A percentile compares a stretch with the other conserved stretches of the same genome.
Evolutionary conservation across 2,329 filamentous ascomycete genomes (phyloP).

Genomic region (Talaromyces sp.): DNA sequence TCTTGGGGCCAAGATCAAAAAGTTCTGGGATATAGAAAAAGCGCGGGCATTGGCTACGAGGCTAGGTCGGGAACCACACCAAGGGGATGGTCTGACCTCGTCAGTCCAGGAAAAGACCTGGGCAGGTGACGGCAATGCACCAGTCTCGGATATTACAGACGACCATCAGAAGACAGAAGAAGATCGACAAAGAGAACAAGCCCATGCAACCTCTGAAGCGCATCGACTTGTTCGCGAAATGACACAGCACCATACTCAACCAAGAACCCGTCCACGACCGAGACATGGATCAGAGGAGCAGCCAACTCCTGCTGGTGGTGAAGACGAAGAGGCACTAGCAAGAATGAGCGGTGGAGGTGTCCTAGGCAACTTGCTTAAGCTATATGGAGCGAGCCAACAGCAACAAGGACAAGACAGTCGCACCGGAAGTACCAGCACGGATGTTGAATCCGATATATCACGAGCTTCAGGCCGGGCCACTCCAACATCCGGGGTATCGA

Average conservation of each 20-base stretch:
- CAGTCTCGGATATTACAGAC: slow-evolving; percentile 32
- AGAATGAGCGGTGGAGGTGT: slow-evolving; percentile 54
- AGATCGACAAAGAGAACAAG: slow-evolving; percentile 28
- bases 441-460: slow-evolving; percentile 30
- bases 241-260: slow-evolving; percentile 30
- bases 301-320: slow-evolving; percentile 31
- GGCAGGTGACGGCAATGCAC: slow-evolving; percentile 28
- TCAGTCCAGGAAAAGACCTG: slow-evolving; percentile 29
- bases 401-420: slow-evolving; percentile 12
- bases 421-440: slow-evolving; percentile 25
- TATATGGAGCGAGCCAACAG: slow-evolving; percentile 57
- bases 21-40: slow-evolving; percentile 17
- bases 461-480: slow-evolving; percentile 25
- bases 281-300: slow-evolving; percentile 35
- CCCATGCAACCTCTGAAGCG: slow-evolving; percentile 32
- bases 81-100: slow-evolving; percentile 30
- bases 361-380: slow-evolving; percentile 67
- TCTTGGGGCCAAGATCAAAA: slow-evolving; percentile 8
- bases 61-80: slow-evolving; percentile 26
- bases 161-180: slow-evolving; percentile 33
- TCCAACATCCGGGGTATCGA: slow-evolving; percentile 31
- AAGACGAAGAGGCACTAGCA: slow-evolving; percentile 25
- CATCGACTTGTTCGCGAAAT: slow-evolving; percentile 41
- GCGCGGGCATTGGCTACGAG: slow-evolving; percentile 22
- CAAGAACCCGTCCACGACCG: slow-evolving; percentile 30